Evolutionary conservation across 164 flowering plant genomes (phyloP).

Genomic region (Pachysandra terminalis): DNA sequence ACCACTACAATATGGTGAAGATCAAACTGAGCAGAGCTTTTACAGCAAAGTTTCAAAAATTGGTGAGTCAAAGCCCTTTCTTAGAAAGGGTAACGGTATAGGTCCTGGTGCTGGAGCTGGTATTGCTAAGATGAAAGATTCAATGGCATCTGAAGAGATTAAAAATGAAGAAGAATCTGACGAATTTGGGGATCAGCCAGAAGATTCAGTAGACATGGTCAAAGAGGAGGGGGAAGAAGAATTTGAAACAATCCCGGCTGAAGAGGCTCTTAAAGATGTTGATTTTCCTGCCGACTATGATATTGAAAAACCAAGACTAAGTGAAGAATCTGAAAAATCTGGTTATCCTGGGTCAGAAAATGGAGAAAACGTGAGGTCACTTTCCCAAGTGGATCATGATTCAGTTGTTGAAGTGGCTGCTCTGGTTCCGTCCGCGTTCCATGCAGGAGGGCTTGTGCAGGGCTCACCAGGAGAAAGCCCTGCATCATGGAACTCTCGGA

Average conservation of each 20-base stretch:
- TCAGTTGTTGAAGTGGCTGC: conserved; percentile 53
- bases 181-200: conserved; percentile 41
- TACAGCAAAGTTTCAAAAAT: conserved; percentile 31
- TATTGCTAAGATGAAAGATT: conserved; percentile 46
- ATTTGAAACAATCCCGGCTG: conserved; percentile 33
- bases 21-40: conserved; percentile 36
- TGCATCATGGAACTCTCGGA: conserved; percentile 72
- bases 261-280: conserved; percentile 19
- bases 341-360: conserved; percentile 57
- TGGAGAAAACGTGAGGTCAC: conserved; percentile 45
- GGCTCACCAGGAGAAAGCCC: conserved; percentile 93
- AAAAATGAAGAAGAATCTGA: conserved; percentile 41
- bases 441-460: conserved; percentile 39
- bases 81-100: conserved; percentile 59
- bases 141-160: conserved; percentile 37
- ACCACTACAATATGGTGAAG: conserved; percentile 46
- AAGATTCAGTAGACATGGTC: conserved; percentile 36
- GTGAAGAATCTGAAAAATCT: conserved; percentile 54
- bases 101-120: conserved; percentile 55
- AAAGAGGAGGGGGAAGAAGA: conserved; percentile 52
- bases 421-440: conserved; percentile 40
- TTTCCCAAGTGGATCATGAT: conserved; percentile 50
- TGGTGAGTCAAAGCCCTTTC: conserved; percentile 52
- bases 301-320: conserved; percentile 39
- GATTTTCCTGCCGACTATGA: conserved; percentile 28